These are phyloP conservation scores for Blastobotrys americana DNA, from an alignment of 805 yeast genomes.

Conservation along the genomic window DNA sequence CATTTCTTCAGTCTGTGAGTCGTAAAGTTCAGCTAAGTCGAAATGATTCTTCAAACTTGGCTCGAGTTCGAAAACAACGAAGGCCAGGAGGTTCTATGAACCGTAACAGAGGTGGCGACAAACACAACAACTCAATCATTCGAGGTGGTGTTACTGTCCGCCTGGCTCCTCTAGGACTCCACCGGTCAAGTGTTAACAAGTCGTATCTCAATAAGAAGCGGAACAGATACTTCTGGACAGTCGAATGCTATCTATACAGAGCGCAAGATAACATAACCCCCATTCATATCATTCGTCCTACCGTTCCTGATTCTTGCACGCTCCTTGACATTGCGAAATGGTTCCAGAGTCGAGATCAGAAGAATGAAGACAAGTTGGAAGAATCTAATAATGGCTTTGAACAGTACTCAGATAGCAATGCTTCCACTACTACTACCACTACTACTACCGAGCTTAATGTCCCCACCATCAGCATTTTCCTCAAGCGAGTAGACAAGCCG, in stretches of 20 bases:
- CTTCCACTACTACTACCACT: not conserved
- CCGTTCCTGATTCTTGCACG: not conserved
- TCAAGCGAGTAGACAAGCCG: conserved; percentile 19
- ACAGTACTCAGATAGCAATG: not conserved
- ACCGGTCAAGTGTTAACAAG: conserved; percentile 53
- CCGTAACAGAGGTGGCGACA: not conserved
- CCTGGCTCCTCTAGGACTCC: conserved; percentile 67
- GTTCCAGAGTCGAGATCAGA: not conserved
- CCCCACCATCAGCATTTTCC: conserved; percentile 13
- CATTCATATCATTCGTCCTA: not conserved
- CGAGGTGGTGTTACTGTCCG: conserved; percentile 62
- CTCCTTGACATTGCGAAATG: not conserved
- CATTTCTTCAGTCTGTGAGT: conserved; percentile 55
- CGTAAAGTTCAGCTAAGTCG: conserved; percentile 50
- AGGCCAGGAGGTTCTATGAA: conserved; percentile 35
- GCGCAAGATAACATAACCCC: not conserved
- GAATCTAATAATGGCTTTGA: not conserved
- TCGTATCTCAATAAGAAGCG: conserved; percentile 61
- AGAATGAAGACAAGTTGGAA: not conserved
- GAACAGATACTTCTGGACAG: conserved; percentile 65
- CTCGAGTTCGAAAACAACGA: too few species aligned
- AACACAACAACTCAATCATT: not conserved
- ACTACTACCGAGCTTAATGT: conserved; percentile 5
- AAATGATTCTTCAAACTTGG: too few species aligned
- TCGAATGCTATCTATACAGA: conserved; percentile 53